Evolutionary conservation across 805 yeast species (phyloP), one percentile per base, ranked within the genome.

Genomic region (Candida chilensis): DNA sequence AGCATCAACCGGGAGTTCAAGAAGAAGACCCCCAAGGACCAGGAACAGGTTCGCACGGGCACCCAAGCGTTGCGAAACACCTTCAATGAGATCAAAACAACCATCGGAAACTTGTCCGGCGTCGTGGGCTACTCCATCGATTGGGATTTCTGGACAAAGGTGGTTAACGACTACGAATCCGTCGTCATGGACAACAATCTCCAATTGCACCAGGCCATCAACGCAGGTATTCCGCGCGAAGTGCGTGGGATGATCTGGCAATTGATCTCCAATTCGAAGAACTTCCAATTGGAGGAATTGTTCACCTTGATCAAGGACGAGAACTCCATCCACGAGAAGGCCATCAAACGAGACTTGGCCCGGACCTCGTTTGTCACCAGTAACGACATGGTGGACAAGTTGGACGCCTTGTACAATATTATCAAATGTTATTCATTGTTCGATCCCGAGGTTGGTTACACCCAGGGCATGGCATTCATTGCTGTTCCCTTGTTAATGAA

Each of bases 391-490:
- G 65, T 64, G 17, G 73, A 75, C 30, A 77, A 78, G 43, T 57
- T 67, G 9, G 78, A 71, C 20, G 76, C 84, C 29, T 58, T 92
- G 20, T 82, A 64, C 46, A 74, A 77, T 33, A 78, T 92, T 17
- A 70, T 92, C 37, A 83, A 82, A 46, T 88, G 87, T 0, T 92
- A 90, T 57, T 75, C 92, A 15, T 57, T 85, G 28, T 80, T 73
- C 50, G 97, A 92, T 51, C 76, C 82, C 1, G 96, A 88, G 30
- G 96, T 92, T 30, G 98, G 98, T 0, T 92, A 92, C 47, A 92
- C 96, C 2, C 98, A 92, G 54, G 97, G 98, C 5, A 87, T 92
- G 96, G 94, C 94, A 2, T 92, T 92, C 47, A 74, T 92, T 27
- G 73, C 84, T 0, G 86, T 86, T 5, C 96, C 98, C 2, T 54